Base-by-base conservation (phyloP, 2,329 filamentous ascomycete species). In the Sarocladium oryzae region DNA sequence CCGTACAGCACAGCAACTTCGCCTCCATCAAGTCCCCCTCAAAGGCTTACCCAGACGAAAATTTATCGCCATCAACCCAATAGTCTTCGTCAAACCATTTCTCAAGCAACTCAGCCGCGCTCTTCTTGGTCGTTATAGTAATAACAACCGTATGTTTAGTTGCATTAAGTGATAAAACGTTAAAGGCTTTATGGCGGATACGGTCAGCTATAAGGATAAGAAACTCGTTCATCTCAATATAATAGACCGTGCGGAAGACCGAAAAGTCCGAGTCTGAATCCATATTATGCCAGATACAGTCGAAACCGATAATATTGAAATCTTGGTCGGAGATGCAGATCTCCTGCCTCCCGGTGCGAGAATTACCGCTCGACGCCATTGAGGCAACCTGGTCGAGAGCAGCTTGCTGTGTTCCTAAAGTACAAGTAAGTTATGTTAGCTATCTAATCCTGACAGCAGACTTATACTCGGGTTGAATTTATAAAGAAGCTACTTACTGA, bases 271-370 rank as follows among this genome's bases (percentile, higher is more conserved):
- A 46, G 41, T 32, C 28, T 7, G 15, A 30, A 46, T 46, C 41
- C 41, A 46, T 46, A 23, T 46, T 46, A 30, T 46, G 41, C 41
- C 41, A 46, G 41, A 46, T 46, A 16, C 41, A 46, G n/a, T 46
- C 41, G 28, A 46, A 32, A 10, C 41, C 41, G 24, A 46, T 20
- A n/a, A 46, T 46, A 30, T 46, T 46, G 24, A 46, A 28, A 16
- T 46, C 23, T 28, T 32, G 15, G 16, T 46, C 41, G 6, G 41
- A 46, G 41, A 46, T 46, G 4, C n/a, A 28, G 41, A 46, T 46
- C n/a, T 30, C 28, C 23, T 30, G 23, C 41, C 16, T 46, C 41
- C 9, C 20, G 10, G n/a, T 15, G 16, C 4, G 37, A 40, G 23
- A 16, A 46, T n/a, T 30, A 21, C 41, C 30, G 16, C 23, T 46